phyloP scores from a whole-genome alignment of 1,284 basidiomycete genomes.

The Boletellus deceptivus region DNA sequence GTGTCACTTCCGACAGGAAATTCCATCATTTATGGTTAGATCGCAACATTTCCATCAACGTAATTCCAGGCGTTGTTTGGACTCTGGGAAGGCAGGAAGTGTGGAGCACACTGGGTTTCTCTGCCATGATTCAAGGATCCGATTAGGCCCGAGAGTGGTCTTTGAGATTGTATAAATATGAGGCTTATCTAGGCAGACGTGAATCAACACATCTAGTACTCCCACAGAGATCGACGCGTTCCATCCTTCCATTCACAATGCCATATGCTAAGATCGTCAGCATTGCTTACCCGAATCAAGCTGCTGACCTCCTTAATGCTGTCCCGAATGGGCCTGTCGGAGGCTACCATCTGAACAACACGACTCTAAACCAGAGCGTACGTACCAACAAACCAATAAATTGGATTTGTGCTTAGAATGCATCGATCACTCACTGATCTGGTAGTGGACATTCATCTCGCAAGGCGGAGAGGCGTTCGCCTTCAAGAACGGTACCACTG shows the following conservation, averaged over 20 bases:
- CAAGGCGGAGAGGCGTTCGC: background rate
- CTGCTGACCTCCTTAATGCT: background rate
- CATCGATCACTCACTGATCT: background rate
- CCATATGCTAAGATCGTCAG: background rate
- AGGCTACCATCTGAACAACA: background rate
- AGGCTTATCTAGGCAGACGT: background rate
- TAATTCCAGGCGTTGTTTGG: no score
- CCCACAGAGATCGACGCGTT: background rate
- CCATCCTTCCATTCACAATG: background rate
- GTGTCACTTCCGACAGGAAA: no score
- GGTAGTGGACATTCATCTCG: background rate
- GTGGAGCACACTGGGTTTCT: no score
- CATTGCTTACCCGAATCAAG: background rate
- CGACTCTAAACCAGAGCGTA: background rate
- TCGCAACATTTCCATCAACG: no score
- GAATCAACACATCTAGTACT: background rate
- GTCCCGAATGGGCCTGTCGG: background rate
- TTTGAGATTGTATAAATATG: background rate
- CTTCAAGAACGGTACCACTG: background rate
- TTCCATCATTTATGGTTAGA: no score
- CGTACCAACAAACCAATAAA: background rate
- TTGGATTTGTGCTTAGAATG: background rate
- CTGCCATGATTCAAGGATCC: no score
- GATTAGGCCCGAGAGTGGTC: no score
- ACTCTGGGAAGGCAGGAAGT: no score